These are phyloP conservation scores for Santalum album DNA, from an alignment of 164 flowering plant species.

Conservation along the genomic window DNA sequence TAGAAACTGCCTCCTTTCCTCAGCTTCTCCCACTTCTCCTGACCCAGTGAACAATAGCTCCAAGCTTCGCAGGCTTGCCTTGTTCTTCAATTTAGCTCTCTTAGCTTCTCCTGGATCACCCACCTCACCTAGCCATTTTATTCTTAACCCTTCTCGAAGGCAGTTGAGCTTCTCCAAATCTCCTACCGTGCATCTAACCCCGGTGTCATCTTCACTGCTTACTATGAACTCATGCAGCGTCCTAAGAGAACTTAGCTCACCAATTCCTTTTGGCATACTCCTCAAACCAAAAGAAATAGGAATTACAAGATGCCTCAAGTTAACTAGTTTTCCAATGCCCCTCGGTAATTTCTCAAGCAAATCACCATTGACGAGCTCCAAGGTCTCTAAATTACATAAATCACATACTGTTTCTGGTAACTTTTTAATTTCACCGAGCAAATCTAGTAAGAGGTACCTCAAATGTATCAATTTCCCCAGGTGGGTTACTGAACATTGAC, in stretches of 20 bases:
- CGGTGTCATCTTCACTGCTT: no score
- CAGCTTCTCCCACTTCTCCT: no score
- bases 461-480: slow-evolving; percentile 2
- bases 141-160: no score
- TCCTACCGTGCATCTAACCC: no score
- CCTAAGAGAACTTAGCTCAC: not conserved
- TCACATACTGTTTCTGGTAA: not conserved
- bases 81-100: no score
- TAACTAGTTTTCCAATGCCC: not conserved
- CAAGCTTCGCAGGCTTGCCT: no score
- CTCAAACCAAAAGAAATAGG: not conserved
- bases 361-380: not conserved
- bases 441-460: not conserved
- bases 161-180: no score
- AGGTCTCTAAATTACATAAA: not conserved
- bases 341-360: not conserved
- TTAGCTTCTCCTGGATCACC: no score
- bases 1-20: no score
- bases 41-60: no score
- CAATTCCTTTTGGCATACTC: not conserved
- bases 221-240: not conserved
- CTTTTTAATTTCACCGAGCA: not conserved
- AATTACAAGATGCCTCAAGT: not conserved
- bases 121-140: no score
- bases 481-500: no score